phyloP scores from a whole-genome alignment of 2,329 filamentous ascomycete species.

The Botrytis fabae region DNA sequence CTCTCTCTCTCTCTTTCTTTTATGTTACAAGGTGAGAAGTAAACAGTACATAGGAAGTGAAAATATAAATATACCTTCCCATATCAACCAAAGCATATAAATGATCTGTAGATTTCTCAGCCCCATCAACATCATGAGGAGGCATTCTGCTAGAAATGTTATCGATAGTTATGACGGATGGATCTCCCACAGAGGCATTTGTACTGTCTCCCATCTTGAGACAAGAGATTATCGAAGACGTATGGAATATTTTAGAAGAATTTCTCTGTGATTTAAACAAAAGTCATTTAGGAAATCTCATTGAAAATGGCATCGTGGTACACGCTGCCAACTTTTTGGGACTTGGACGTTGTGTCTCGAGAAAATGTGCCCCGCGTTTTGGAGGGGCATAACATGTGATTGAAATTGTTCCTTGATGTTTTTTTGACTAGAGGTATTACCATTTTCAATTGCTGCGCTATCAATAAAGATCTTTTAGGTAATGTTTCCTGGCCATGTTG shows the following conservation, averaged over 20 bases:
- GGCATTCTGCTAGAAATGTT: conserved; percentile 38
- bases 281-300: background rate
- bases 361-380: conserved; percentile 12
- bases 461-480: background rate
- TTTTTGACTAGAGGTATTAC: background rate
- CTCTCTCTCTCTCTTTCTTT: background rate
- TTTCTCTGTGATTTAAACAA: background rate
- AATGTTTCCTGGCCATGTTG: background rate
- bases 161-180: conserved; percentile 36
- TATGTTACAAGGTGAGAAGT: too few species aligned
- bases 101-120: conserved; percentile 25
- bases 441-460: background rate
- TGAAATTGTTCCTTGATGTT: background rate
- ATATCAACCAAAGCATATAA: conserved; percentile 42
- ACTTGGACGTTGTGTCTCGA: background rate
- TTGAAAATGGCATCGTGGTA: background rate
- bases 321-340: conserved; percentile 14
- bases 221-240: background rate
- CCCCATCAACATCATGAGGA: conserved; percentile 26
- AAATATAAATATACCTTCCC: conserved; percentile 41
- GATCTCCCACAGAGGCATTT: background rate
- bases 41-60: background rate
- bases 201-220: background rate
- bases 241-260: background rate
- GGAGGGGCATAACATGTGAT: conserved; percentile 14